Evolutionary conservation across 768 basidiomycete species (phyloP).

Genomic region (Strobilomyces confusus): DNA sequence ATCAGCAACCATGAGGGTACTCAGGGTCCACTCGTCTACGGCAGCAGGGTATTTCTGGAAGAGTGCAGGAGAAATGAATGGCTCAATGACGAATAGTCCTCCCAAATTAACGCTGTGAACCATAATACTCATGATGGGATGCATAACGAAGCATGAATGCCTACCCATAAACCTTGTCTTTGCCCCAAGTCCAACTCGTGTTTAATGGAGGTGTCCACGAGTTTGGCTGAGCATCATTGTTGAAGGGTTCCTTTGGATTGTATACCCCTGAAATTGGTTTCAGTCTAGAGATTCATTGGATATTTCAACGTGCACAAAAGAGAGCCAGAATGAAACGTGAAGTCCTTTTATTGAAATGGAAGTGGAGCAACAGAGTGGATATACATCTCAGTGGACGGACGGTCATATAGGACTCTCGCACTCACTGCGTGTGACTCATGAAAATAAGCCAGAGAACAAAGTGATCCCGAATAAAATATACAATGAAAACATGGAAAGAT

Average conservation of each 20-base stretch:
- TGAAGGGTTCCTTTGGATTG: constrained; percentile 72
- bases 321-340: background rate
- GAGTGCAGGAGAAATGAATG: constrained; percentile 65
- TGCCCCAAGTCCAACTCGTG: constrained; percentile 66
- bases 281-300: background rate
- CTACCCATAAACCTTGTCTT: constrained; percentile 59
- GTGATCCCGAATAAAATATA: background rate
- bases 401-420: background rate
- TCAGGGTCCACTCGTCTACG: constrained; percentile 68
- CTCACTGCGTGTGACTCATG: background rate
- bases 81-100: constrained; percentile 75
- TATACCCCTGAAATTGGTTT: constrained; percentile 45
- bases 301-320: background rate
- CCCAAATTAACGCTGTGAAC: constrained; percentile 60
- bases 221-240: constrained; percentile 69
- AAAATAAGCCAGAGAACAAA: background rate
- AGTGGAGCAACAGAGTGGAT: background rate
- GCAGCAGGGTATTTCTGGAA: constrained; percentile 56
- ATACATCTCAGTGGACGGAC: background rate
- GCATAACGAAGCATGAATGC: constrained; percentile 14
- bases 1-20: constrained; percentile 60
- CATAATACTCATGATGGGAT: constrained; percentile 10
- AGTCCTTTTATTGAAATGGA: background rate
- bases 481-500: background rate
- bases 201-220: constrained; percentile 79